These are phyloP conservation scores for Claviceps sorghi DNA, from an alignment of 2,329 filamentous ascomycete species.

Conservation along the genomic window DNA sequence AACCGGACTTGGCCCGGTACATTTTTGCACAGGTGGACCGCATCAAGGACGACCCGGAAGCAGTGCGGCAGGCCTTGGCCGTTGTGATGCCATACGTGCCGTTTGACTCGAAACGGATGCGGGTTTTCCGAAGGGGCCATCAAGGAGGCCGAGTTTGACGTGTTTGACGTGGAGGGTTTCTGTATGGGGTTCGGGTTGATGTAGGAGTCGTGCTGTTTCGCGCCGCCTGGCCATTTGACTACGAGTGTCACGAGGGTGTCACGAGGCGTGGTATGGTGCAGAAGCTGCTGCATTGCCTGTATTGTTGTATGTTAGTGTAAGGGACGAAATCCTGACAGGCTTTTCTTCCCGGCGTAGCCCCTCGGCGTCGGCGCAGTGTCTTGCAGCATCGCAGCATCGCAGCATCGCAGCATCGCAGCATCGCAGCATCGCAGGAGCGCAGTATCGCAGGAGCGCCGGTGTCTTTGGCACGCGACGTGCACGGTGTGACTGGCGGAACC, in stretches of 20 bases:
- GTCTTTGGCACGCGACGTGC: background rate
- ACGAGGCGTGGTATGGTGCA: background rate
- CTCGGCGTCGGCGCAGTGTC: background rate
- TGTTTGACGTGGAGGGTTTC: background rate
- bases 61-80: background rate
- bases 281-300: background rate
- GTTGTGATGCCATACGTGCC: background rate
- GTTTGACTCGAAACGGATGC: background rate
- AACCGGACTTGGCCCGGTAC: background rate
- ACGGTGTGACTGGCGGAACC: background rate
- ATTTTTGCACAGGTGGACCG: background rate
- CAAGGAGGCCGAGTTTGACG: background rate
- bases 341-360: background rate
- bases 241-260: background rate
- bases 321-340: background rate
- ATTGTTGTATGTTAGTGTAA: constrained; percentile 1
- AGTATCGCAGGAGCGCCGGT: background rate
- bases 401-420: too few relatives aligned
- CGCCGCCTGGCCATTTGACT: background rate
- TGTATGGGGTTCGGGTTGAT: background rate
- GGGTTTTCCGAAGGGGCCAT: background rate
- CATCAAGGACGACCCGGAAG: background rate
- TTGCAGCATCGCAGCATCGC: background rate
- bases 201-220: background rate
- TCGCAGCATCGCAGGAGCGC: background rate